Evolutionary conservation across 179 eudicot genomes (phyloP), one percentile per base, ranked within the genome.

Genomic region (Camellia oleifera): DNA sequence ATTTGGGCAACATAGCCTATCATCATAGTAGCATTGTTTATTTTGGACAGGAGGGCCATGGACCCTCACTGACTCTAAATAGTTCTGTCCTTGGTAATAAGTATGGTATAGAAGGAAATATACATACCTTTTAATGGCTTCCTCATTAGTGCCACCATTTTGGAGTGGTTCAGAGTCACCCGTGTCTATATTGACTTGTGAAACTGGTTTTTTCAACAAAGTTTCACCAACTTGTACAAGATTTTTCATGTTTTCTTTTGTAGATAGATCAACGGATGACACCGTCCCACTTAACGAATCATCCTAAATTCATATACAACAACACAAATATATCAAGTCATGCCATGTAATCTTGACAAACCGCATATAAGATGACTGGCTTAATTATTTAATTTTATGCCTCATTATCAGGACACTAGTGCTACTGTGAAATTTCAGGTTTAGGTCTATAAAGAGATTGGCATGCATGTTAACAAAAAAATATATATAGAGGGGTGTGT

Each of bases 111-210:
- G 18, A 52, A 70, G 65, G 32, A 0, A 20, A 2, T 20, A 9
- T 23, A 40, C 11, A 5, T 84, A 89, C 92, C 81, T 88, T 67
- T 40, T 79, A 44, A 92, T 87, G 52, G 88, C 91, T n/a, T 86
- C 90, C 76, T 80, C 80, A 15, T 92, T 84, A 44, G 93, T 90
- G 81, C 88, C 91, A 26, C 70, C 83, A 45, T 69, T 61, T 14
- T 84, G 80, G 48, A 88, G 58, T 10, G 86, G 80, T 70, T 79
- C 84, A 69, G 76, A 75, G 1, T 20, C 20, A 7, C 94, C 94
- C 0, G 86, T 87, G 4, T 81, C 82, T 4, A 79, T 69, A 64
- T 92, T 84, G 18, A 88, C 80, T 5, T 79, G 70, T 32, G 93
- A 79, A 32, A 79, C 84, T 20, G 90, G 85, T 73, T 87, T 88